These are phyloP conservation scores for Diplodia intermedia DNA, from an alignment of 2,329 filamentous ascomycete species.

Conservation along the genomic window DNA sequence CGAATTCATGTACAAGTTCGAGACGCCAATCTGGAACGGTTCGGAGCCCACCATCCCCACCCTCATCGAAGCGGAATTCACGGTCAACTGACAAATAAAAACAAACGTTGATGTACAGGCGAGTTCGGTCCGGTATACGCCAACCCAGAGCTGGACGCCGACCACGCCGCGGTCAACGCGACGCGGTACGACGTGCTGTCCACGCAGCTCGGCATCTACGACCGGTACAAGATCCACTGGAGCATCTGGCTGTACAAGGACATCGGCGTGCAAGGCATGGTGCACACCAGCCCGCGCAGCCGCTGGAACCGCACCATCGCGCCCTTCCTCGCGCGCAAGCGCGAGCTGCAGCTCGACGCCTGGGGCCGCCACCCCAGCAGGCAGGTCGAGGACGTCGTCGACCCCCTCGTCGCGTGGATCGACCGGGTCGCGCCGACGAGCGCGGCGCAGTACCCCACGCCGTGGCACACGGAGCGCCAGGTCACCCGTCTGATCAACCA, in stretches of 20 bases:
- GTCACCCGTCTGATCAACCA: conserved; percentile 53
- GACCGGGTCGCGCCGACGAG: conserved; percentile 39
- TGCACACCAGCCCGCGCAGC: conserved; percentile 35
- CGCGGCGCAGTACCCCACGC: conserved; percentile 42
- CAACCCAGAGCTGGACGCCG: conserved; percentile 47
- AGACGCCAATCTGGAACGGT: conserved; percentile 57
- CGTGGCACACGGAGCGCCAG: conserved; percentile 44
- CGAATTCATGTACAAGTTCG: conserved; percentile 54
- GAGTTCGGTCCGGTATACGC: conserved; percentile 58
- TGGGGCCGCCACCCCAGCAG: conserved; percentile 57
- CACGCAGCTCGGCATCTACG: conserved; percentile 60
- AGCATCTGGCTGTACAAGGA: conserved; percentile 56
- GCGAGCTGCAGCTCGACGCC: conserved; percentile 59
- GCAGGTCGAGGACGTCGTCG: conserved; percentile 54
- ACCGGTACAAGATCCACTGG: conserved; percentile 61
- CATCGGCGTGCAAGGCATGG: conserved; percentile 45
- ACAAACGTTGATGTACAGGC: conserved; percentile 49
- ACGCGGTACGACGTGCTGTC: conserved; percentile 53
- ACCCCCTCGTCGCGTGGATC: conserved; percentile 47
- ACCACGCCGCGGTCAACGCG: conserved; percentile 49
- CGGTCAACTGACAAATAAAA: conserved; percentile 58
- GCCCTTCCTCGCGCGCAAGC: conserved; percentile 64
- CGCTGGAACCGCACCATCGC: conserved; percentile 58
- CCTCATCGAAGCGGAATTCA: conserved; percentile 37
- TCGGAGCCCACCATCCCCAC: background rate